These are phyloP conservation scores for Cyberlindnera maclurae DNA, from an alignment of 805 yeast species.

Conservation along the genomic window DNA sequence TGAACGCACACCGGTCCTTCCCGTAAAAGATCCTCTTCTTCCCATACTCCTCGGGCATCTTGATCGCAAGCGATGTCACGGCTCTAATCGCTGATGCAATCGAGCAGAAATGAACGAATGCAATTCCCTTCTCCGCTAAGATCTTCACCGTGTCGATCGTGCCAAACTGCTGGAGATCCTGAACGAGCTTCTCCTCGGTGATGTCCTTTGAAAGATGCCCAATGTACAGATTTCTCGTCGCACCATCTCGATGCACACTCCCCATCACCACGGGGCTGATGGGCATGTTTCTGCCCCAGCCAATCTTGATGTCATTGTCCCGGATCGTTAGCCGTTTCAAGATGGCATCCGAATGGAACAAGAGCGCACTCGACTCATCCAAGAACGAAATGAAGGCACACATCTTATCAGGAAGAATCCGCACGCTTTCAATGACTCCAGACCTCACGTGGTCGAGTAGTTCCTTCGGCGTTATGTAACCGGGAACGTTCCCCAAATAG, in stretches of 20 bases:
- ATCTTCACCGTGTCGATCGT: conserved; percentile 79
- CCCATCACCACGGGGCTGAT: conserved; percentile 68
- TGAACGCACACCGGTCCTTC: conserved; percentile 90
- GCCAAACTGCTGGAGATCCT: conserved; percentile 70
- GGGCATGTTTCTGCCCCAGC: conserved; percentile 86
- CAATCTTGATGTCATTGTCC: conserved; percentile 77
- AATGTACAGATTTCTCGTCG: conserved; percentile 88
- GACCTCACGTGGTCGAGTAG: conserved; percentile 85
- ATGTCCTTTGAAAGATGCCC: conserved; percentile 67
- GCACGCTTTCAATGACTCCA: conserved; percentile 78
- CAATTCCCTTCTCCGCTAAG: conserved; percentile 73
- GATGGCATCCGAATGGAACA: conserved; percentile 91
- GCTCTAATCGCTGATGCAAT: conserved; percentile 82
- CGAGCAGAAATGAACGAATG: conserved; percentile 85
- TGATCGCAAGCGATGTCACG: conserved; percentile 64
- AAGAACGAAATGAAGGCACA: conserved; percentile 89
- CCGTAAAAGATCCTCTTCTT: conserved; percentile 84
- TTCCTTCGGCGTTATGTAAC: conserved; percentile 73
- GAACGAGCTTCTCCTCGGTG: conserved; percentile 57
- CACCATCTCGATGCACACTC: conserved; percentile 77
- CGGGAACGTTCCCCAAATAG: conserved; percentile 82
- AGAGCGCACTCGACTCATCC: conserved; percentile 80
- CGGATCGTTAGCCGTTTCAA: conserved; percentile 74
- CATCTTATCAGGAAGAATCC: conserved; percentile 72
- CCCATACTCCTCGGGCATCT: conserved; percentile 52